These are phyloP conservation scores for Colletotrichum endophyticum DNA, from an alignment of 2,329 filamentous ascomycete species.

Conservation along the genomic window DNA sequence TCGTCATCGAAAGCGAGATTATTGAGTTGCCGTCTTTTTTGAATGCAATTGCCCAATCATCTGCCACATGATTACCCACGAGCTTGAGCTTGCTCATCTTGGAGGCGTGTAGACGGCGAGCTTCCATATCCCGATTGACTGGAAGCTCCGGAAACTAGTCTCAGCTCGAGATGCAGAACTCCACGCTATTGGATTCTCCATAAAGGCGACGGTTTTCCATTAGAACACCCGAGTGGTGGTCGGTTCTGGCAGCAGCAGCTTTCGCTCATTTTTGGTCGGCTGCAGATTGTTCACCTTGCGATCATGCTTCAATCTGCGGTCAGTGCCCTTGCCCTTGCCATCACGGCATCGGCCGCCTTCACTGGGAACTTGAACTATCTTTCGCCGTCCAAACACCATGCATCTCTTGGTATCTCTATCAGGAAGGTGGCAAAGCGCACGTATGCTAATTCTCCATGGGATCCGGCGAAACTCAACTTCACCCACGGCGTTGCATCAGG, in stretches of 20 bases:
- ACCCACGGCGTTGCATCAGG: slow-evolving; percentile 65
- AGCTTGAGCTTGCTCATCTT: not conserved
- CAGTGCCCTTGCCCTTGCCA: not conserved
- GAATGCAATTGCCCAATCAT: not conserved
- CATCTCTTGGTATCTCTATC: slow-evolving; percentile 67
- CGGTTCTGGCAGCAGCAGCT: not conserved
- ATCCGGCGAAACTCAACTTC: slow-evolving; percentile 59
- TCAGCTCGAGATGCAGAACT: not conserved
- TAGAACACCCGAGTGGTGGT: not conserved
- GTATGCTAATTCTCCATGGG: slow-evolving; percentile 43
- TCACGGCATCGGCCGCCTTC: not conserved
- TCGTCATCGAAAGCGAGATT: not conserved
- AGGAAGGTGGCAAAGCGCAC: slow-evolving; percentile 64
- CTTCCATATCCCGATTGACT: not conserved
- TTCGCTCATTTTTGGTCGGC: no score
- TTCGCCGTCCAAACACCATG: slow-evolving; percentile 69
- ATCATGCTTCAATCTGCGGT: not conserved
- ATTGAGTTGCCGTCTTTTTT: not conserved
- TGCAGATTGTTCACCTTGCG: not conserved
- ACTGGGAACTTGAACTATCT: slow-evolving; percentile 68
- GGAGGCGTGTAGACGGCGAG: not conserved
- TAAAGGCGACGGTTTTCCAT: not conserved
- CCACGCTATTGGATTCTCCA: not conserved
- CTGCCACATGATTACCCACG: slow-evolving; percentile 4
- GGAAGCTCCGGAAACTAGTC: not conserved